Percentiles rank a stretch among this genome's conserved stretches.
Evolutionary conservation across 257 asterid genomes (phyloP).

Genomic region (Nicotiana undulata): DNA sequence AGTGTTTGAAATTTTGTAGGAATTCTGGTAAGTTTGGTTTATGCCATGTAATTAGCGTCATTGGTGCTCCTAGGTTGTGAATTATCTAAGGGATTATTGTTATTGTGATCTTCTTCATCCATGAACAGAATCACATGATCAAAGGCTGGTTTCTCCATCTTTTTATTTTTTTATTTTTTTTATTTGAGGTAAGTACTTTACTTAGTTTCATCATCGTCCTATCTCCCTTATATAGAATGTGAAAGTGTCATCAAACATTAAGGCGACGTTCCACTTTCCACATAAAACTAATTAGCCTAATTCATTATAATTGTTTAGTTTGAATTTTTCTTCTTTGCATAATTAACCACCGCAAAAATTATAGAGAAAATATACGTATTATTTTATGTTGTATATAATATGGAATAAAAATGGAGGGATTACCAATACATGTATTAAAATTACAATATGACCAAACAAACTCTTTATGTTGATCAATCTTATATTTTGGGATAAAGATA

Average conservation of each 20-base stretch:
- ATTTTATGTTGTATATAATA: background rate
- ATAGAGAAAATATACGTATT: too few relatives aligned
- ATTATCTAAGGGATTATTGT: background rate
- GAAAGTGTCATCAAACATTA: background rate
- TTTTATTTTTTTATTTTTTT: too few relatives aligned
- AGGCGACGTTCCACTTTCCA: background rate
- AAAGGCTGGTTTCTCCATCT: constrained; percentile 23
- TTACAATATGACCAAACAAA: too few relatives aligned
- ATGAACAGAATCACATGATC: constrained; percentile 37
- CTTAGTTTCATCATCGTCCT: background rate
- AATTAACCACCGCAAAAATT: too few relatives aligned
- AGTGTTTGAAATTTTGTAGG: constrained; percentile 19
- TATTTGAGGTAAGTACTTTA: background rate
- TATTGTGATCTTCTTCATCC: constrained; percentile 19
- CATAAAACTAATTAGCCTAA: too few relatives aligned
- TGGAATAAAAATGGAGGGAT: background rate
- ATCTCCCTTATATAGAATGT: background rate
- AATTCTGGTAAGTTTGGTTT: constrained; percentile 9
- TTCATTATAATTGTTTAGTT: too few relatives aligned
- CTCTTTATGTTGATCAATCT: background rate
- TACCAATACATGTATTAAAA: background rate
- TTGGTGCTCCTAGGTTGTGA: constrained; percentile 4
- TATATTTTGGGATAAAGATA: too few relatives aligned
- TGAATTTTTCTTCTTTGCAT: too few relatives aligned
- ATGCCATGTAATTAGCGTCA: background rate